Evolutionary conservation across 768 basidiomycete species (phyloP), one percentile per base, ranked within the genome.

Genomic region (Boletus coccyginus): DNA sequence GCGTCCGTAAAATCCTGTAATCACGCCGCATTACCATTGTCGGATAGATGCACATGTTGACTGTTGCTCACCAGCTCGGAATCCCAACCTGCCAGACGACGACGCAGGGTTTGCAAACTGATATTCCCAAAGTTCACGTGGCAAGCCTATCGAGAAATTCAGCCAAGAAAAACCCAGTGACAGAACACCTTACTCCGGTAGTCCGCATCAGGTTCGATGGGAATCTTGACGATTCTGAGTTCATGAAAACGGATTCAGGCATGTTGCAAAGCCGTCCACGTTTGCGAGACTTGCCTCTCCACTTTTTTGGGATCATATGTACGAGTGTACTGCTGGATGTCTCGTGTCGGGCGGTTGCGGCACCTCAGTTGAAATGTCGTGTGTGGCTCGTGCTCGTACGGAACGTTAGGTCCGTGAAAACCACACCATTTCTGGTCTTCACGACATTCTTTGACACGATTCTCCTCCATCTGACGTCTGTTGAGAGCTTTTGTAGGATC

Each of bases 251-350:
- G 29, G 52, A 36, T 17, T 55, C 12, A 70, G 42, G 33, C 14
- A 38, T 17, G 19, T 3, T 38, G 1, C 39, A 44, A 27, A 41
- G 4, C 5, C 14, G 13, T 14, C 10, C 12, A 29, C 16, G 7
- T 5, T 5, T 1, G n/a, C 24, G 12, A 48, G 17, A 65, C 79
- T 50, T 58, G 82, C 89, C 86, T 76, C 63, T 84, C 78, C 16
- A 89, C 82, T 31, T 80, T 84, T 35, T 70, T 74, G 1, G 75
- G 62, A 11, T 77, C 66, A 19, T 86, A 74, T 41, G 77, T 77
- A 36, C 78, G 76, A 0, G 90, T 91, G 62, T 78, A 85, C 21
- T 92, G 90, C 60, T 91, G 90, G 0, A 88, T 69, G 61, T 88
- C 75, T 21, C 43, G 69, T 0, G 81, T 79, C 6, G 69, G 67